A percentile compares a stretch with the other conserved stretches of the same genome.
Conservation (phyloP, 352 stramenopile genomes). For the Blastocystis sp. region DNA sequence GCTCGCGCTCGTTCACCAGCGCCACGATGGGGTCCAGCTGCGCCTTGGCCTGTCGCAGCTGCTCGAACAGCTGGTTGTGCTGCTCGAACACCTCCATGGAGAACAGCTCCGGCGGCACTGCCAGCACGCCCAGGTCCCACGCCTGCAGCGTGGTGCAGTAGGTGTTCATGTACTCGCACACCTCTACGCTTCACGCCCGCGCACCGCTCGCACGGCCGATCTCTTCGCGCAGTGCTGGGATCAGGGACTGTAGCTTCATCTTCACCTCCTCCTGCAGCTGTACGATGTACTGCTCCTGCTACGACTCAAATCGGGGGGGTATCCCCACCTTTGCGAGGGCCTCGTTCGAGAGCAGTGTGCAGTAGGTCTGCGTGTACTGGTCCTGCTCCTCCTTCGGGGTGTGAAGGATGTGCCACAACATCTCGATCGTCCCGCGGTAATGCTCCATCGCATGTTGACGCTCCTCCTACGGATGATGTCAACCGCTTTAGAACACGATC, state of each 20-base stretch:
- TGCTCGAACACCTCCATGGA: constrained; percentile 48
- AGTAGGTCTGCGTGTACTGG: neutral
- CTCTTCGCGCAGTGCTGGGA: neutral
- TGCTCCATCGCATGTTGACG: neutral
- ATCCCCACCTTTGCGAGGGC: neutral
- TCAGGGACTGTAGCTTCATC: neutral
- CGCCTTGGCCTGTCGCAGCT: neutral
- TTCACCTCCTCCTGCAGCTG: constrained; percentile 22
- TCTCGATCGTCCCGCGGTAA: neutral
- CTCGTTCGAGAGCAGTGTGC: neutral
- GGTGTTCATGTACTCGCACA: neutral
- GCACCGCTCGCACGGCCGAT: neutral
- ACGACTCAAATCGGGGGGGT: neutral
- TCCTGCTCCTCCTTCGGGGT: neutral
- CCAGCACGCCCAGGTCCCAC: constrained; percentile 14
- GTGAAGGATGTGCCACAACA: constrained; percentile 6
- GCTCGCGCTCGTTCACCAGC: constrained; percentile 6
- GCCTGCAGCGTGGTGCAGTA: constrained; percentile 28
- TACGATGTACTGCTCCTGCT: constrained; percentile 21
- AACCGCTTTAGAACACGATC: neutral
- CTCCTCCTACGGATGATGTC: neutral
- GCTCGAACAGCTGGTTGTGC: constrained; percentile 47
- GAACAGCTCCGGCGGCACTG: neutral
- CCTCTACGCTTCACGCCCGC: neutral
- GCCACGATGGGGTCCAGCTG: constrained; percentile 25